Percentiles rank a stretch among this genome's conserved stretches.
Conservation (phyloP, 2,329 filamentous ascomycete genomes). For the Bipolaris sorokiniana region DNA sequence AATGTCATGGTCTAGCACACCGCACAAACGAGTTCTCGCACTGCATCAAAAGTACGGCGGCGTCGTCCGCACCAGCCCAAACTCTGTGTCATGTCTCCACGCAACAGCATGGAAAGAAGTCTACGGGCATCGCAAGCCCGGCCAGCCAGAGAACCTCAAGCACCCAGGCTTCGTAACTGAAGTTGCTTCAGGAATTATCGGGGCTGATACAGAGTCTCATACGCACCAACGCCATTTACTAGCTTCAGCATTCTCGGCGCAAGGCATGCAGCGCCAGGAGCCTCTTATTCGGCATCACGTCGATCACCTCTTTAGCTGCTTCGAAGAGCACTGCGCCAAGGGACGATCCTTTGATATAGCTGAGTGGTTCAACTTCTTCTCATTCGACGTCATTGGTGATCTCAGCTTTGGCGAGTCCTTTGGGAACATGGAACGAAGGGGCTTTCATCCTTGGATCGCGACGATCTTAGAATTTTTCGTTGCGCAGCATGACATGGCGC, state of each 20-base stretch:
- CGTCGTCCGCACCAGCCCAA: conserved; percentile 24
- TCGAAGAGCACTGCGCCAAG: neutral
- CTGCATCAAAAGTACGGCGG: conserved; percentile 25
- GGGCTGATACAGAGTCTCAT: conserved; percentile 7
- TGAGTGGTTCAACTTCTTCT: conserved; percentile 25
- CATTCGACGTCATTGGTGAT: conserved; percentile 46
- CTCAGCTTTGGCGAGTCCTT: conserved; percentile 59
- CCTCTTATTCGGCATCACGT: conserved; percentile 5
- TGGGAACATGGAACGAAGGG: conserved; percentile 22
- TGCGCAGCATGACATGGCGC: conserved; percentile 13
- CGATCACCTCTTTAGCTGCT: conserved; percentile 3
- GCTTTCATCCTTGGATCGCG: conserved; percentile 29
- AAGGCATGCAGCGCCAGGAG: conserved; percentile 14
- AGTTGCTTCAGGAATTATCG: conserved; percentile 10
- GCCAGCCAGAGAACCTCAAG: conserved; percentile 10
- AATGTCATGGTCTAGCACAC: conserved; percentile 4
- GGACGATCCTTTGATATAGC: conserved; percentile 12
- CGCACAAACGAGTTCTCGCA: conserved; percentile 5
- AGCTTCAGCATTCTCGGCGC: conserved; percentile 4
- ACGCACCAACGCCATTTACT: conserved; percentile 8
- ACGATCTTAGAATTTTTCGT: conserved; percentile 25
- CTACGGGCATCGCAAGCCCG: conserved; percentile 9
- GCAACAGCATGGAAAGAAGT: conserved; percentile 15
- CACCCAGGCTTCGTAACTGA: conserved; percentile 13
- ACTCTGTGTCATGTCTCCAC: conserved; percentile 16